Evolutionary conservation across 495 filamentous ascomycete genomes (phyloP), one percentile per base, ranked within the genome.

Genomic region (Pyrenula aspistea): DNA sequence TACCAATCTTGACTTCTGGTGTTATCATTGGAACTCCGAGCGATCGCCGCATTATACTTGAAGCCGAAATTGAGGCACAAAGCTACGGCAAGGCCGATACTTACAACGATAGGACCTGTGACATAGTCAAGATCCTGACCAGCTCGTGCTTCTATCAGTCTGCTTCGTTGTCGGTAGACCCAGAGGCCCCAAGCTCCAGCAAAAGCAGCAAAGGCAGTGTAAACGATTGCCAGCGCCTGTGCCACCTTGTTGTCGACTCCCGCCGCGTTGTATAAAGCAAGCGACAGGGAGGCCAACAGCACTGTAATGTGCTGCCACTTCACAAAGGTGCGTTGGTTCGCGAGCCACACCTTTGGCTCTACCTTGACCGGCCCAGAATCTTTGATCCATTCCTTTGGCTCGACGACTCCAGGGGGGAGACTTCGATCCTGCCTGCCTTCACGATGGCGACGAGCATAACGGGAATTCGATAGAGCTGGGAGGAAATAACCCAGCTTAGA

Each of bases 301-400:
- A 98, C 78, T 55, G 82, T 85, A 60, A 97, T 87, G 65, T 97
- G 91, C 68, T 96, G 86, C 93, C 93, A 98, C 67, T 95, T 96
- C 67, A 98, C 82, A 63, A 95, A 98, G 0, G 93, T 98, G 51
- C 93, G 83, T 72, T 98, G 89, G 67, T 98, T 98, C 53, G 93
- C 93, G 31, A 98, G 86, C 91, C 93, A 98, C 3, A 98, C 92
- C 70, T 98, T 98, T 48, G 88, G 88, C 70, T 98, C 93, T 47
- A 98, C 89, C 54, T 87, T 81, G 31, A 97, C 77, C 0, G 90
- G 89, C 0, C 92, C 91, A 0, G 86, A 76, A 68, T 98, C 92
- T 74, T 97, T 98, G 73, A 98, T 85, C 81, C 91, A 89, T 51
- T 78, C 76, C 0, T 78, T 82, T 10, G 93, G 93, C 57, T 92